These are phyloP conservation scores for Trichoderma koningii DNA, from an alignment of 2,329 filamentous ascomycete species.

Conservation along the genomic window DNA sequence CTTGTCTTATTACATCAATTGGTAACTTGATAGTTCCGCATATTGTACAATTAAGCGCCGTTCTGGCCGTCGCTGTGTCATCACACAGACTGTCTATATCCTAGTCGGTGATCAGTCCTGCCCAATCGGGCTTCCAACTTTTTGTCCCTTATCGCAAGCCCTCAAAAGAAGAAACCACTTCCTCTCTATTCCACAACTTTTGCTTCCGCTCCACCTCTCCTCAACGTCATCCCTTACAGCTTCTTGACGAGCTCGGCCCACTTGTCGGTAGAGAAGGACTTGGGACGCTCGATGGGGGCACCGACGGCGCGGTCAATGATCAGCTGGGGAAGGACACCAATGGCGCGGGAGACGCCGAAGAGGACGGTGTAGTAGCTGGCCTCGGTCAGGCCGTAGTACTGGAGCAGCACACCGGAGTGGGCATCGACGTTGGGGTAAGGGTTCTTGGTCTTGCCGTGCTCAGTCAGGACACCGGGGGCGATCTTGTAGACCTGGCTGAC, in stretches of 20 bases:
- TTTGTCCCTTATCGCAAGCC: conserved; percentile 15
- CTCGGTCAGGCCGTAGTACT: conserved; percentile 99
- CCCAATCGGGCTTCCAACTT: conserved; percentile 13
- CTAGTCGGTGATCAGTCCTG: conserved; percentile 17
- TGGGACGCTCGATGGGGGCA: conserved; percentile 96
- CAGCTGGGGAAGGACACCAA: conserved; percentile 97
- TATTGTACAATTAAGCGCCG: conserved; percentile 35
- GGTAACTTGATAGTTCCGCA: conserved; percentile 30
- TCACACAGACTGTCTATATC: conserved; percentile 31
- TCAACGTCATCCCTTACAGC: conserved; percentile 62
- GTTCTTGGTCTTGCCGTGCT: conserved; percentile 99
- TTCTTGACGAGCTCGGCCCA: conserved; percentile 93
- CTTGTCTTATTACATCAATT: conserved; percentile 30
- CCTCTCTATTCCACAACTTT: conserved; percentile 15
- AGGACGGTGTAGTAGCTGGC: conserved; percentile 99
- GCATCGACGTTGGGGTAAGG: conserved; percentile 98
- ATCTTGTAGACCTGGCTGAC: conserved; percentile 99
- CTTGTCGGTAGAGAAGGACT: conserved; percentile 97
- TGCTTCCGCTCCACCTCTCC: not conserved
- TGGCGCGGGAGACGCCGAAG: conserved; percentile 96
- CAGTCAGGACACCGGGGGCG: conserved; percentile 91
- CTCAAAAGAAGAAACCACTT: conserved; percentile 13
- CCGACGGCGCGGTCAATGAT: conserved; percentile 99
- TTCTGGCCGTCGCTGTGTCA: conserved; percentile 30
- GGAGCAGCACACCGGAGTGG: conserved; percentile 97